Percentiles rank a stretch among this genome's conserved stretches.
Evolutionary conservation across 805 yeast genomes (phyloP).

Genomic region (Torulaspora quercuum): DNA sequence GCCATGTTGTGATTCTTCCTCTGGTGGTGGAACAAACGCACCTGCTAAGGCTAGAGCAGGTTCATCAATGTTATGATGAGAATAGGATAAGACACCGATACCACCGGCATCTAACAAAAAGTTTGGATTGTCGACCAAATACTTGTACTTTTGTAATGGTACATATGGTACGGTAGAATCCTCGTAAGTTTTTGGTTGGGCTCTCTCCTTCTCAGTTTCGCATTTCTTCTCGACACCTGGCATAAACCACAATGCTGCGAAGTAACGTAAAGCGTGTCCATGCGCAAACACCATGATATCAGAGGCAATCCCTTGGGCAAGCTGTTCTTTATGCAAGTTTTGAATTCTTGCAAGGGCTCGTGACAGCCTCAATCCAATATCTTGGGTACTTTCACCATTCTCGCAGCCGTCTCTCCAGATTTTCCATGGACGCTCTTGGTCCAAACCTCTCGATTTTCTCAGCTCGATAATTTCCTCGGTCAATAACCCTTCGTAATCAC

Average conservation of each 20-base stretch:
- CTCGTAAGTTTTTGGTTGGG: slow-evolving; percentile 23
- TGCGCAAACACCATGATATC: slow-evolving; percentile 87
- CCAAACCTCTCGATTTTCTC: slow-evolving; percentile 59
- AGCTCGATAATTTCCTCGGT: slow-evolving; percentile 63
- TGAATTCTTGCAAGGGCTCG: slow-evolving; percentile 62
- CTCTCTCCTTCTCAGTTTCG: slow-evolving; percentile 22
- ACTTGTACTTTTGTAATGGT: slow-evolving; percentile 34
- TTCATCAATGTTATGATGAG: slow-evolving; percentile 77
- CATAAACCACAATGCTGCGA: slow-evolving; percentile 82
- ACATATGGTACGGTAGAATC: slow-evolving; percentile 37
- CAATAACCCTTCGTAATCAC: slow-evolving; percentile 85
- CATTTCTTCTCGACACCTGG: slow-evolving; percentile 35
- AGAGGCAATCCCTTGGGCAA: slow-evolving; percentile 50
- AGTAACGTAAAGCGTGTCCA: slow-evolving; percentile 87
- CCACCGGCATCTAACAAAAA: slow-evolving; percentile 93
- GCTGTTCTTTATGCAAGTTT: slow-evolving; percentile 52
- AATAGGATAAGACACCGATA: slow-evolving; percentile 86
- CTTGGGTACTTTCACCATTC: slow-evolving; percentile 68
- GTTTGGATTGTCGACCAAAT: slow-evolving; percentile 58
- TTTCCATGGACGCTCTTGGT: slow-evolving; percentile 53
- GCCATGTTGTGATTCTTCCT: slow-evolving; percentile 45
- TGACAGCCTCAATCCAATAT: slow-evolving; percentile 72
- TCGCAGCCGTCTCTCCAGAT: slow-evolving; percentile 95
- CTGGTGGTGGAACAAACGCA: slow-evolving; percentile 71
- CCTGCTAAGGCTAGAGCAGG: slow-evolving; percentile 86